These are phyloP conservation scores for Ogataea paradorogensis DNA, from an alignment of 805 yeast genomes.

Conservation along the genomic window DNA sequence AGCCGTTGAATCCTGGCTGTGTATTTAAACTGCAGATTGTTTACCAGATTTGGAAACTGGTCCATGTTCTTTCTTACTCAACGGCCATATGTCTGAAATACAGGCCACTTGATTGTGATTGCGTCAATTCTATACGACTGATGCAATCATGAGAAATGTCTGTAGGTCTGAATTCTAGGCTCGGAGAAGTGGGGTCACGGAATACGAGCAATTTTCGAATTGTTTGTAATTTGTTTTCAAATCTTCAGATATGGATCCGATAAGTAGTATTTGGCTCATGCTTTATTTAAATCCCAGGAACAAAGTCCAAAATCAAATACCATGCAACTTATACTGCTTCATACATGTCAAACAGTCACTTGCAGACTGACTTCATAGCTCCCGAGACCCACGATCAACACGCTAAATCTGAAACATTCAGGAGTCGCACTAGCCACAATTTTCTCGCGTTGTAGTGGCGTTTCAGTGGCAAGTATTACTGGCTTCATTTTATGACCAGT, in stretches of 20 bases:
- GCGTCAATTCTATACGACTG: too few relatives aligned
- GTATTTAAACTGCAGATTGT: not conserved
- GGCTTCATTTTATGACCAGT: conserved; percentile 3
- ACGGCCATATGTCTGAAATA: not conserved
- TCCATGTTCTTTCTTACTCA: not conserved
- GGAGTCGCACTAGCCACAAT: conserved; percentile 10
- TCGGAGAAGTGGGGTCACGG: too few relatives aligned
- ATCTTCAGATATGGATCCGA: too few relatives aligned
- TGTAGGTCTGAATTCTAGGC: too few relatives aligned
- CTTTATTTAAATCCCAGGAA: not conserved
- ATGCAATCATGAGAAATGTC: too few relatives aligned
- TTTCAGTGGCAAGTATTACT: not conserved
- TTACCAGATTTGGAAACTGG: conserved; percentile 1
- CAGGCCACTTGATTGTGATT: too few relatives aligned
- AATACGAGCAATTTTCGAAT: too few relatives aligned
- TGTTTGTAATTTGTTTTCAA: too few relatives aligned
- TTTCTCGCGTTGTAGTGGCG: conserved; percentile 8
- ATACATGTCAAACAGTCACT: not conserved
- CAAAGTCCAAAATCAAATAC: not conserved
- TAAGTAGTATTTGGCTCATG: too few relatives aligned
- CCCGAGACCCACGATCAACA: conserved; percentile 1
- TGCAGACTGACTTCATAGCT: not conserved
- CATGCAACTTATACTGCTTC: not conserved
- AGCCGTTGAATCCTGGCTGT: not conserved
- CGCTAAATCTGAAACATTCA: conserved; percentile 14